phyloP scores from a whole-genome alignment of 1,284 basidiomycete genomes.

The Somion occarium region DNA sequence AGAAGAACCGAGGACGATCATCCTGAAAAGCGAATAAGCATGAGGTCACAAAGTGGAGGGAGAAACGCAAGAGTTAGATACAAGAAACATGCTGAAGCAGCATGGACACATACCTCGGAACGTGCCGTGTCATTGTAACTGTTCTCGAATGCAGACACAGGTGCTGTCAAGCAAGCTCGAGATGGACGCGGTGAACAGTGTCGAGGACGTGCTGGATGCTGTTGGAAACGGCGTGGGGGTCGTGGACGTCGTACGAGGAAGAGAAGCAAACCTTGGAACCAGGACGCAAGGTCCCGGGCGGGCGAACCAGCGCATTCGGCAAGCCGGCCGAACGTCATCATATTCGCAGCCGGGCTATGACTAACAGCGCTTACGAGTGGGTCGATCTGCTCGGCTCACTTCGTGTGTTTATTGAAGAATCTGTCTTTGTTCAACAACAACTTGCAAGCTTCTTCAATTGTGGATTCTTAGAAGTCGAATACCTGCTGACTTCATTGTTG shows the following conservation, averaged over 20 bases:
- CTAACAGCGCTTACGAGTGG: no score
- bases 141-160: background rate
- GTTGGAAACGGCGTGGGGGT: background rate
- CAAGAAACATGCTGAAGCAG: background rate
- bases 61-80: constrained; percentile 11
- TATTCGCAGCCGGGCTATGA: no score
- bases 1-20: constrained; percentile 51
- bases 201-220: background rate
- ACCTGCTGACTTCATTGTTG: no score
- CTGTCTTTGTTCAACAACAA: no score
- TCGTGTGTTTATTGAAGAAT: no score
- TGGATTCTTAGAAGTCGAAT: no score
- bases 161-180: no score
- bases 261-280: background rate
- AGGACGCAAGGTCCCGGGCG: no score
- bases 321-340: no score
- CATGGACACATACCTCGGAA: constrained; percentile 8
- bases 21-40: constrained; percentile 31
- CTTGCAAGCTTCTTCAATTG: no score
- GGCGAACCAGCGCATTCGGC: no score
- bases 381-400: no score
- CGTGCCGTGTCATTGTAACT: constrained; percentile 5
- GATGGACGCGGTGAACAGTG: background rate
- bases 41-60: constrained; percentile 10
- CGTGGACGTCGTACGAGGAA: constrained; percentile 1